Evolutionary conservation across 805 yeast species (phyloP), one percentile per base, ranked within the genome.

Genomic region (Lipomyces lipofer): DNA sequence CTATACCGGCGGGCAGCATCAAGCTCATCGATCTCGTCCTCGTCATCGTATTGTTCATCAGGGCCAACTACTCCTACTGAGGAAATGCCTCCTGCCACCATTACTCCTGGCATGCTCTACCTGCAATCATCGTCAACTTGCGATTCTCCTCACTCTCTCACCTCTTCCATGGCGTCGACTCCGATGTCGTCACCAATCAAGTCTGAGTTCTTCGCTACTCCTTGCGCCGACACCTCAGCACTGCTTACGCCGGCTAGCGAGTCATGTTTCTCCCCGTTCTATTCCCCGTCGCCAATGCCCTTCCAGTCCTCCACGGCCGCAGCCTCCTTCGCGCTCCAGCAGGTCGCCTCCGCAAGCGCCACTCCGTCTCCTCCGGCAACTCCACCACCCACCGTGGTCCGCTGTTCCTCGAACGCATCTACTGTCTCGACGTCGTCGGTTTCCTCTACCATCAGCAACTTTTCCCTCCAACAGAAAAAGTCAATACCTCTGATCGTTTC

Each of bases 341-440:
- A 45, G 30, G 35, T 51, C 19, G 50, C 58, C 13, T 52, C 58
- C 15, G 44, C 58, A 17, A 8, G 35, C 5, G 55, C 45, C 17
- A 49, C 60, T 15, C 60, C 60, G 2, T 56, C 60, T 8, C 60
- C 60, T 10, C 60, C 60, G 10, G 54, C 60, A 12, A 56, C 60
- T 12, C 60, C 60, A 10, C 52, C 60, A 8, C 59, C 59, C 8
- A n/a, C n/a, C n/a, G 49, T 54, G 51, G 28, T 44, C 8, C 52
- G 57, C 46, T 38, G 52, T 19, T 32, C 38, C 10, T 49, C 57
- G 10, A 40, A 46, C 36, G 45, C 47, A 3, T 45, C 56, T n/a
- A 38, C 50, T 6, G 30, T 47, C 42, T 45, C 49, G 15, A 30
- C 40, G 30, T 17, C 43, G 13, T 36, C 33, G 17, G n/a, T 36